Conservation (phyloP, 2,329 filamentous ascomycete species). For the Calonectria hawksworthii region DNA sequence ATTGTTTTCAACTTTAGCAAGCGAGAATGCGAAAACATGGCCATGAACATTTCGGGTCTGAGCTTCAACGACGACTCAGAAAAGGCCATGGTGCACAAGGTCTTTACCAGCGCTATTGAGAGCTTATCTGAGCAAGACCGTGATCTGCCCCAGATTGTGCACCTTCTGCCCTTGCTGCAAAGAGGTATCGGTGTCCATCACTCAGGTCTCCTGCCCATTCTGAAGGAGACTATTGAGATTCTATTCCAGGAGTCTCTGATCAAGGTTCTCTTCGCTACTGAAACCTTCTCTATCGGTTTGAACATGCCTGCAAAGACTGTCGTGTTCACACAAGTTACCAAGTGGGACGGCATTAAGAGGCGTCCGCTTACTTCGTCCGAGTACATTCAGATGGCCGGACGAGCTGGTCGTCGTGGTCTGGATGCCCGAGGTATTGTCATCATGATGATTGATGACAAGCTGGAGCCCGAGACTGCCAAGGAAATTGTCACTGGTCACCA, state of each 20-base stretch:
- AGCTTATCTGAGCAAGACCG: constrained; percentile 94
- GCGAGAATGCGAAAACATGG: constrained; percentile 92
- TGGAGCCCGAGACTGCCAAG: constrained; percentile 94
- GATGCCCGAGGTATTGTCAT: constrained; percentile 99
- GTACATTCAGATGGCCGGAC: constrained; percentile 98
- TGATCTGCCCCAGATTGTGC: constrained; percentile 87
- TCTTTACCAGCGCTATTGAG: constrained; percentile 94
- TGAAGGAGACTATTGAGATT: constrained; percentile 99
- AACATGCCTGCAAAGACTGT: constrained; percentile 99
- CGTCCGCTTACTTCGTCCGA: constrained; percentile 94
- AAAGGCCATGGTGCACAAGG: constrained; percentile 92
- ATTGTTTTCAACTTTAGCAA: constrained; percentile 99
- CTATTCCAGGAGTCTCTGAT: constrained; percentile 98
- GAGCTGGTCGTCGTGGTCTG: constrained; percentile 95
- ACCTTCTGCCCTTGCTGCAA: constrained; percentile 89
- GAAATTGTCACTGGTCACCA: constrained; percentile 96
- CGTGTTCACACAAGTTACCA: constrained; percentile 96
- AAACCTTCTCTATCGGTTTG: constrained; percentile 97
- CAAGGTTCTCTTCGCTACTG: constrained; percentile 97
- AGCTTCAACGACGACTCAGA: constrained; percentile 98
- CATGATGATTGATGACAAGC: constrained; percentile 98
- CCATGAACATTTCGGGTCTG: constrained; percentile 86
- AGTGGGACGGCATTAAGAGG: constrained; percentile 87
- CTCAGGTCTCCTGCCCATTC: constrained; percentile 91
- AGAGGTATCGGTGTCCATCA: constrained; percentile 98